Evolutionary conservation across 2,329 filamentous ascomycete species (phyloP), one percentile per base, ranked within the genome.

Genomic region (Pochonia chlamydosporia): DNA sequence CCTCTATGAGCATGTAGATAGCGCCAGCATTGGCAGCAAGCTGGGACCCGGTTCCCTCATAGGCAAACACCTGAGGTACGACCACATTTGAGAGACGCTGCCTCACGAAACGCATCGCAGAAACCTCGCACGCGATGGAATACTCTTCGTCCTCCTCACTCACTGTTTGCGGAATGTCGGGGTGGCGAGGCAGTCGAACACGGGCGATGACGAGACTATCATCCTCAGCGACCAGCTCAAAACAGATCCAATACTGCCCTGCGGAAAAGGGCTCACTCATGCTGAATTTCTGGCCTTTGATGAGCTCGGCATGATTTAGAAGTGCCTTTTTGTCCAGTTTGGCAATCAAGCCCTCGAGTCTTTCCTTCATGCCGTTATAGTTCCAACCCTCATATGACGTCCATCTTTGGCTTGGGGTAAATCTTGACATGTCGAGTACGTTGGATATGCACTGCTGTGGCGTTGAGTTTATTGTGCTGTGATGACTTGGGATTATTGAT

Each of bases 251-350:
- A 30, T 59, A 59, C 36, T 63, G 54, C 2, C 60, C 60, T 5
- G 57, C 61, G 1, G 59, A 62, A 44, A 63, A 62, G 5, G 57
- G 56, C 42, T 57, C 40, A 46, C 60, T 62, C 47, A 62, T 52
- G 21, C n/a, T 50, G 41, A 55, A n/a, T 33, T 57, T 59, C 49
- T 59, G 56, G 25, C 47, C 47, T 39, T 40, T 54, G 21, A 58
- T 26, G n/a, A 33, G 45, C 45, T 56, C 46, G 14, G 56, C 55
- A 47, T 61, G 58, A n/a, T 23, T 16, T 13, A 56, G 3, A 3
- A 61, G 53, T 7, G 36, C 44, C 9, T 9, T 2, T 30, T 54
- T 58, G 47, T 61, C 35, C 9, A 59, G 36, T 9, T 39, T 46
- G 1, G 26, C 40, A 7, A 58, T 31, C 2, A 49, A 26, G 20